phyloP scores from a whole-genome alignment of 441 rosid genomes.

The Populus trichocarpa region DNA sequence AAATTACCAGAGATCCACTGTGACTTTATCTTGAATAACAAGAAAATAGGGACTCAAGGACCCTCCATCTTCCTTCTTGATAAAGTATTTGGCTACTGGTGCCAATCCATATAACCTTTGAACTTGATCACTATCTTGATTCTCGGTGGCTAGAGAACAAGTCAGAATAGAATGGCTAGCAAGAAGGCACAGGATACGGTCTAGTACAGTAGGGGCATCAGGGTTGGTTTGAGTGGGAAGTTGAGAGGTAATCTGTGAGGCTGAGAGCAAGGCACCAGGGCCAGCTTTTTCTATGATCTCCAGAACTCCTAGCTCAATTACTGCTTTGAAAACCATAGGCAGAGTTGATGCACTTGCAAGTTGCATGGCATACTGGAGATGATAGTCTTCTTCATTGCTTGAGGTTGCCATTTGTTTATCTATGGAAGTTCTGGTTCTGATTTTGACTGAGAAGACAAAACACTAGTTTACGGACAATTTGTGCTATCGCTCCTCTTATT shows the following conservation, averaged over 20 bases:
- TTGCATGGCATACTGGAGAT: conserved; percentile 46
- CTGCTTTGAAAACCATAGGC: conserved; percentile 59
- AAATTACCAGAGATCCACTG: conserved; percentile 29
- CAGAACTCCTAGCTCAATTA: conserved; percentile 56
- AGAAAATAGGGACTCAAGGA: conserved; percentile 27
- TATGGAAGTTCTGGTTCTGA: no score
- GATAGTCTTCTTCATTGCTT: neutral
- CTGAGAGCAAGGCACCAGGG: conserved; percentile 35
- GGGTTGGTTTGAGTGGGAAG: conserved; percentile 38
- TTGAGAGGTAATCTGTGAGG: conserved; percentile 41
- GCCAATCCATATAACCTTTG: conserved; percentile 36
- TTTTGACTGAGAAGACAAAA: no score
- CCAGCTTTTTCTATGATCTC: conserved; percentile 53
- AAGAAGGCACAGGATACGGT: conserved; percentile 52
- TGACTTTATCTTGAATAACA: conserved; percentile 33
- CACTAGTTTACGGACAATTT: no score
- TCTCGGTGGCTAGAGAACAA: conserved; percentile 20
- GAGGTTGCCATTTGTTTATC: neutral
- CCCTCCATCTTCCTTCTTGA: conserved; percentile 27
- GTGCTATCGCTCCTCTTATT: no score
- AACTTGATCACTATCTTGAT: conserved; percentile 13
- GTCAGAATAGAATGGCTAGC: conserved; percentile 44
- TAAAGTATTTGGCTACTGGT: conserved; percentile 46
- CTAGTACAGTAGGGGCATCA: conserved; percentile 49
- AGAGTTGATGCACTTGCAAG: conserved; percentile 57